Evolutionary conservation across 1,139 yeast genomes (phyloP), one percentile per base, ranked within the genome.

Genomic region (Blastobotrys indianensis): DNA sequence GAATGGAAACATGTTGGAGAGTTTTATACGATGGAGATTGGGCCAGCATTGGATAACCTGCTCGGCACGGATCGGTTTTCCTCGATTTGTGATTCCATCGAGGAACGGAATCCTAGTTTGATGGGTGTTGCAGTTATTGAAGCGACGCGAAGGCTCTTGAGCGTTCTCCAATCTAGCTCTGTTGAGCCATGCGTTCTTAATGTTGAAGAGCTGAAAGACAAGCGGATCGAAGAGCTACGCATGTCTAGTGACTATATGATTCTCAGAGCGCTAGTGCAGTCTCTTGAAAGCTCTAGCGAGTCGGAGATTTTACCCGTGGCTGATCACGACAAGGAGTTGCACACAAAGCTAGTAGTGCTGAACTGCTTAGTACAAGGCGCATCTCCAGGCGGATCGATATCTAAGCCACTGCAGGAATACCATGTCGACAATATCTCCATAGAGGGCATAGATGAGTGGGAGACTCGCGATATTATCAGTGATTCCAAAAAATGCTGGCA

Each of bases 161-260:
- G 57, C 7, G 25, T 20, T 20, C 7, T 20, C 4, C 25, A 20
- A 7, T 20, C 25, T 4, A 20, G 25, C 7, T 46, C 54, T 2
- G 25, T 20, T 20, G 25, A 50, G 17, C 52, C 60, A 13, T 58
- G 53, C 15, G 49, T 50, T 7, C 53, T 65, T 15, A 51, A 58
- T 17, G 52, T 61, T 17, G 60, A 60, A 32, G 66, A 62, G 36
- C 46, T 53, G 11, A 55, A 52, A 23, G 58, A 54, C 11, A 52
- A 55, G n/a, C 57, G 58, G 39, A 56, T 65, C 33, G 69, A 65
- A 47, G 67, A 65, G 51, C 56, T 65, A 41, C 58, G 66, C 23
- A 60, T 61, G 7, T 58, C 67, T 9, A 61, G 55, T 40, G 65
- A 65, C 47, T 66, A 65, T 53, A 56, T 55, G 42, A 54, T 63